Percentiles rank a stretch among this genome's conserved stretches.
Evolutionary conservation across 331 rosid species (phyloP).

Genomic region (Malus hybrid): DNA sequence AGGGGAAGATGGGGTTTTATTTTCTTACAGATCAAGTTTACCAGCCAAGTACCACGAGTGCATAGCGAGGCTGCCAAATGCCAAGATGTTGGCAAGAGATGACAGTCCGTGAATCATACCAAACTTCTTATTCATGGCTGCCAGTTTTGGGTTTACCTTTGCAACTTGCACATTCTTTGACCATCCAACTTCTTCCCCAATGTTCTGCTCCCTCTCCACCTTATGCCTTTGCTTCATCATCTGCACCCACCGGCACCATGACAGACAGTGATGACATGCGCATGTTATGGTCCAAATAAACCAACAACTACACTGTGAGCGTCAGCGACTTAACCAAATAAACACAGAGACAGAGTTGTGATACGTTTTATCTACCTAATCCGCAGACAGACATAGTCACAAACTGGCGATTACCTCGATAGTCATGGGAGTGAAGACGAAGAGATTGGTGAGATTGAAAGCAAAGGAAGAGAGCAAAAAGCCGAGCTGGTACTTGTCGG

Average conservation of each 20-base stretch:
- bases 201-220: slow-evolving; percentile 71
- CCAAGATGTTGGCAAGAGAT: slow-evolving; percentile 85
- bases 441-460: slow-evolving; percentile 75
- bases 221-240: slow-evolving; percentile 97
- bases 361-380: background rate
- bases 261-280: background rate
- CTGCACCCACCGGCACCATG: slow-evolving; percentile 23
- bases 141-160: slow-evolving; percentile 73
- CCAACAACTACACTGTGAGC: background rate
- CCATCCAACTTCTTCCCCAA: slow-evolving; percentile 94
- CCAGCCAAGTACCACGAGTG: slow-evolving; percentile 98
- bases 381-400: background rate
- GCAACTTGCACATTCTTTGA: slow-evolving; percentile 89
- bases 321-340: background rate
- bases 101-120: slow-evolving; percentile 98
- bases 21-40: slow-evolving; percentile 57
- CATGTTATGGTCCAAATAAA: background rate
- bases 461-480: slow-evolving; percentile 80
- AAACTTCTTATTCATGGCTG: slow-evolving; percentile 91
- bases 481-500: slow-evolving; percentile 89
- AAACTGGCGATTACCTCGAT: slow-evolving; percentile 53
- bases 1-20: background rate
- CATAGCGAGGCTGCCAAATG: slow-evolving; percentile 91
- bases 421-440: slow-evolving; percentile 94
- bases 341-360: background rate